phyloP scores from a whole-genome alignment of 1,284 basidiomycete genomes.

The Leccinum laetum region DNA sequence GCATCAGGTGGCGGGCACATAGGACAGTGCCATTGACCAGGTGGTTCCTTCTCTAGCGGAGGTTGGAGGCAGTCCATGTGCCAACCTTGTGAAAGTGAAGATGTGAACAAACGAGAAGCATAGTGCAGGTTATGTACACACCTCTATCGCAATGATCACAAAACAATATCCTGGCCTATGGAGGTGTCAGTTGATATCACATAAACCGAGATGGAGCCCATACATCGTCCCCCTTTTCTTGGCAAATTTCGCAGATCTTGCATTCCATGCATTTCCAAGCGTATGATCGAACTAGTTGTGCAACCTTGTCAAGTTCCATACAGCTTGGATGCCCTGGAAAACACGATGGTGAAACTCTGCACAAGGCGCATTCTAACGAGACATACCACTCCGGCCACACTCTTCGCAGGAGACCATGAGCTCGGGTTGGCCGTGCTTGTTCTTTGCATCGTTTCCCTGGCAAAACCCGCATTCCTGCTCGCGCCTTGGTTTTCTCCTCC shows the following conservation, averaged over 20 bases:
- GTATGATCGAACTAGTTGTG: constrained; percentile 65
- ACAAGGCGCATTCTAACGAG: constrained; percentile 23
- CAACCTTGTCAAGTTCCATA: constrained; percentile 54
- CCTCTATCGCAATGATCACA: constrained; percentile 97
- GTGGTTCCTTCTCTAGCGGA: constrained; percentile 67
- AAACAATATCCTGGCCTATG: constrained; percentile 81
- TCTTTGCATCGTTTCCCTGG: constrained; percentile 56
- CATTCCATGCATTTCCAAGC: constrained; percentile 93
- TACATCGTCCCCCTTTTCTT: constrained; percentile 88
- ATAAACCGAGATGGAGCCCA: constrained; percentile 36
- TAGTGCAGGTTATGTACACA: constrained; percentile 25
- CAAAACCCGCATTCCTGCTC: constrained; percentile 72
- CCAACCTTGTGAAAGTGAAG: constrained; percentile 59
- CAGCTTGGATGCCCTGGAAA: constrained; percentile 77
- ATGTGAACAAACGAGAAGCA: constrained; percentile 7
- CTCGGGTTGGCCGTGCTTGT: constrained; percentile 56
- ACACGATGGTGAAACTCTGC: constrained; percentile 14
- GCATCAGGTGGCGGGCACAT: constrained; percentile 45
- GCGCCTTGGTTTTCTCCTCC: constrained; percentile 51
- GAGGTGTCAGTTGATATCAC: constrained; percentile 16
- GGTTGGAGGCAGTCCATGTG: constrained; percentile 89
- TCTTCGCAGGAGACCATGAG: constrained; percentile 69
- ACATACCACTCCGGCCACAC: constrained; percentile 63
- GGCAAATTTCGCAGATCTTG: constrained; percentile 91
- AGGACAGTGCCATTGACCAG: constrained; percentile 78